A percentile compares a stretch with the other conserved stretches of the same genome.
phyloP scores from a whole-genome alignment of 2,329 filamentous ascomycete genomes.

The Colletotrichum orbiculare region DNA sequence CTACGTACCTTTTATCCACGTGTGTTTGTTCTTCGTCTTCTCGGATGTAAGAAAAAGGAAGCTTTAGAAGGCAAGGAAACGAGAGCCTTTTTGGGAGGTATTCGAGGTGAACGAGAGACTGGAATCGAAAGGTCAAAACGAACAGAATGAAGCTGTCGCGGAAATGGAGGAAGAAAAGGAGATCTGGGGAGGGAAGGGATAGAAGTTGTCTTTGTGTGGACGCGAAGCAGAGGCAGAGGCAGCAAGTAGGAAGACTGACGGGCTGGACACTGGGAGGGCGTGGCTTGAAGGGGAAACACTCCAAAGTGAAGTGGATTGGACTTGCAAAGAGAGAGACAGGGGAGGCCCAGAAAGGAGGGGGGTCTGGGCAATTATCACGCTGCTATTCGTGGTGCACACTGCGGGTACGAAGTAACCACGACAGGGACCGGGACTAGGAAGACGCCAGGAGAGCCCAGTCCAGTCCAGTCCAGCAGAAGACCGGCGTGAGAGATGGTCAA shows the following conservation, averaged over 20 bases:
- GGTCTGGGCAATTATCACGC: constrained; percentile 32
- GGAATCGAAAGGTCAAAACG: constrained; percentile 46
- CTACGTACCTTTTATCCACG: constrained; percentile 30
- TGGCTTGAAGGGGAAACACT: constrained; percentile 36
- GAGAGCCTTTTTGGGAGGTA: constrained; percentile 18
- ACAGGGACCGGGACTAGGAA: constrained; percentile 23
- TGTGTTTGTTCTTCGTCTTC: constrained; percentile 21
- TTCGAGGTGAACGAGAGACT: constrained; percentile 48
- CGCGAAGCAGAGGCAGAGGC: constrained; percentile 19
- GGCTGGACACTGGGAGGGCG: constrained; percentile 13
- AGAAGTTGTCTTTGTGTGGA: constrained; percentile 31
- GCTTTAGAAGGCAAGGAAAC: constrained; percentile 38
- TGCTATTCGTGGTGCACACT: constrained; percentile 35
- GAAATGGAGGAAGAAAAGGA: constrained; percentile 33
- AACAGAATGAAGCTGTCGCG: constrained; percentile 37
- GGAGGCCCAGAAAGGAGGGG: constrained; percentile 25
- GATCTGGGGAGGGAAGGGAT: constrained; percentile 29
- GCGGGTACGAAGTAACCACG: constrained; percentile 34
- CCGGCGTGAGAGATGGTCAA: not conserved
- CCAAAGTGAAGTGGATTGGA: constrained; percentile 19
- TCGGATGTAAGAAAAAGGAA: constrained; percentile 39
- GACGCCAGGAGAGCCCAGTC: constrained; percentile 7
- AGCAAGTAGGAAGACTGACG: not conserved
- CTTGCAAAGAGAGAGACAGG: constrained; percentile 23
- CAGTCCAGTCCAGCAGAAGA: constrained; percentile 8